Evolutionary conservation across 2,329 filamentous ascomycete genomes (phyloP).

Genomic region (Anthostomella pinea): DNA sequence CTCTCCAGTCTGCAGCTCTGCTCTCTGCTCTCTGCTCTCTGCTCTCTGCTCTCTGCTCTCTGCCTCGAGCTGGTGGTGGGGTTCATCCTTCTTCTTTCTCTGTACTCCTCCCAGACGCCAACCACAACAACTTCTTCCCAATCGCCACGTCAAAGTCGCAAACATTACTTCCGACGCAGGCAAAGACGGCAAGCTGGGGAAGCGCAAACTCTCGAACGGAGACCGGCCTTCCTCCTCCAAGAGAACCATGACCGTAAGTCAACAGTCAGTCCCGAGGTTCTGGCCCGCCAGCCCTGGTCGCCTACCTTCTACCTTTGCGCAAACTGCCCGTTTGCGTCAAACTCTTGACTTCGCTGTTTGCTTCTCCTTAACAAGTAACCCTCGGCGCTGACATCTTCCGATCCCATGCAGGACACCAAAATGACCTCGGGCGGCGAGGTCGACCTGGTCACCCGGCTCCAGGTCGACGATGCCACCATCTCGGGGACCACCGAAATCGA

Average conservation of each 20-base stretch:
- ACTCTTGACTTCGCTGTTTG: no score
- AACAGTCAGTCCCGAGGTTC: no score
- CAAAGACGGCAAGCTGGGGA: conserved; percentile 55
- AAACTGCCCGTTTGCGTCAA: no score
- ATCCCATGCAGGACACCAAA: conserved; percentile 43
- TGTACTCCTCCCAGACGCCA: conserved; percentile 1
- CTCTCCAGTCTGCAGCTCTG: no score
- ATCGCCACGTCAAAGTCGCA: no score
- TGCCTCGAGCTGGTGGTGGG: no score
- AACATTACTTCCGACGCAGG: conserved; percentile 18
- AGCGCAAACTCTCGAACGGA: conserved; percentile 64
- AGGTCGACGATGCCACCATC: conserved; percentile 60
- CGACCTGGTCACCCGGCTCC: conserved; percentile 63
- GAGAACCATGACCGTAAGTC: conserved; percentile 60
- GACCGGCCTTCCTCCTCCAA: conserved; percentile 56
- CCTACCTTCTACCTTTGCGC: conserved; percentile 1
- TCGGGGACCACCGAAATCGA: conserved; percentile 60
- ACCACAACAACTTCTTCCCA: conserved; percentile 2
- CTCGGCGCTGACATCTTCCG: conserved; percentile 13
- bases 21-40: no score
- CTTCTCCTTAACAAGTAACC: no score
- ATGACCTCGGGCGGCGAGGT: conserved; percentile 48
- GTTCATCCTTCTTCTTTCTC: no score
- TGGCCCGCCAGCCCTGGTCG: conserved; percentile 2
- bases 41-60: no score